Conservation (phyloP, 163 green algal species). For the Volvox carteri region DNA sequence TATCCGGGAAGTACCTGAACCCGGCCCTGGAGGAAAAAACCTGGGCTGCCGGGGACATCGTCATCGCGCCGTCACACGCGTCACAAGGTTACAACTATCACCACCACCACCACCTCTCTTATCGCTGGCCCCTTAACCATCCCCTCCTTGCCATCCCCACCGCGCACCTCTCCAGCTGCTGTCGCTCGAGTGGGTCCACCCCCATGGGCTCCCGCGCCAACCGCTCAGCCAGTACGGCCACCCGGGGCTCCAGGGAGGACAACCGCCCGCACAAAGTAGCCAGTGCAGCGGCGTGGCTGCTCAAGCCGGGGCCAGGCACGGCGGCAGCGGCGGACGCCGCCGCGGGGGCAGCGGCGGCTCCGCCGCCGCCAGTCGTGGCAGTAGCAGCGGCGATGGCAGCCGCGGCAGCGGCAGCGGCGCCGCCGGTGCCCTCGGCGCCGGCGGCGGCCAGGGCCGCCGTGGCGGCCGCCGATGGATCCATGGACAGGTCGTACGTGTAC, state of each 20-base stretch:
- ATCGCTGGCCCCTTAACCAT: too few relatives aligned
- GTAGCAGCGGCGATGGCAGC: background rate
- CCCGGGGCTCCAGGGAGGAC: constrained; percentile 52
- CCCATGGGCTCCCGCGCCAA: constrained; percentile 51
- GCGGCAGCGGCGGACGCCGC: background rate
- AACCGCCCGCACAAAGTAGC: background rate
- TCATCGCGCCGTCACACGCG: too few relatives aligned
- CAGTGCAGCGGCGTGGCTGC: constrained; percentile 26
- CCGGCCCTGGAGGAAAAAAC: too few relatives aligned
- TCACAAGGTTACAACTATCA: too few relatives aligned
- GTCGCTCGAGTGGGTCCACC: constrained; percentile 57
- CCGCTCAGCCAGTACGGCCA: constrained; percentile 49
- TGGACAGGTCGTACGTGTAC: constrained; percentile 57
- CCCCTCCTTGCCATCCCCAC: too few relatives aligned
- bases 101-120: too few relatives aligned
- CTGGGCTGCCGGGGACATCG: too few relatives aligned
- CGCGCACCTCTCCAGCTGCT: constrained; percentile 64
- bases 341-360: background rate
- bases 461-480: constrained; percentile 14
- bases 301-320: constrained; percentile 22
- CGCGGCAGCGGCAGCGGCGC: background rate
- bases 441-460: background rate
- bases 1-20: too few relatives aligned
- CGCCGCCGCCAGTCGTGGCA: background rate
- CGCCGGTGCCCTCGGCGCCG: background rate